Percentiles rank a stretch among this genome's conserved stretches.
Conservation (phyloP, 2,329 filamentous ascomycete species). For the Acarospora socialis region DNA sequence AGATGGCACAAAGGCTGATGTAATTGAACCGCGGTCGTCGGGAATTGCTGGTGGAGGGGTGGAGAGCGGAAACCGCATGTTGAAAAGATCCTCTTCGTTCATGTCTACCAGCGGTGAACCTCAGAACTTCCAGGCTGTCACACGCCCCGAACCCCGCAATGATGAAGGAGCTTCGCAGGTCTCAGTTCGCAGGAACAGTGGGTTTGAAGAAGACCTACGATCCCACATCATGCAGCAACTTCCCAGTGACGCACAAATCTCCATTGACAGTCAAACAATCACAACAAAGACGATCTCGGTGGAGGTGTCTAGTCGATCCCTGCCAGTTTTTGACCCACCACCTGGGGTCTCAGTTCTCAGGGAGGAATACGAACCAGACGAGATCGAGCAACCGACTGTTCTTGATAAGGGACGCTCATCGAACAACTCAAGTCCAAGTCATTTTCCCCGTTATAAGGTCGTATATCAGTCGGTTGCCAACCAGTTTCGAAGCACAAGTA, state of each 20-base stretch:
- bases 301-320: slow-evolving; percentile 30
- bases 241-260: slow-evolving; percentile 28
- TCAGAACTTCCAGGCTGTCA: too few species aligned
- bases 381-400: slow-evolving; percentile 30
- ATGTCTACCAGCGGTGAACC: too few species aligned
- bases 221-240: slow-evolving; percentile 34
- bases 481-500: slow-evolving; percentile 23
- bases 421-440: too few species aligned
- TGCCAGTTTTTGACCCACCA: slow-evolving; percentile 28
- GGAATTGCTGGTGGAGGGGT: slow-evolving; percentile 22
- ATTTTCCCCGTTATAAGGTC: slow-evolving; percentile 28
- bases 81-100: slow-evolving; percentile 42
- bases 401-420: too few species aligned
- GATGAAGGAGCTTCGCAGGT: too few species aligned
- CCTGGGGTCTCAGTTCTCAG: slow-evolving; percentile 32
- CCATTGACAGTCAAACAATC: slow-evolving; percentile 28
- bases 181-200: slow-evolving; percentile 23
- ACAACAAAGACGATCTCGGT: slow-evolving; percentile 33
- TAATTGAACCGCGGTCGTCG: slow-evolving; percentile 28
- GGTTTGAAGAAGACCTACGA: slow-evolving; percentile 32
- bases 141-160: too few species aligned
- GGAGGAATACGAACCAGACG: slow-evolving; percentile 37
- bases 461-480: slow-evolving; percentile 32
- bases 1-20: slow-evolving; percentile 31
- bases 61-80: slow-evolving; percentile 30